Evolutionary conservation across 441 rosid species (phyloP), one percentile per base, ranked within the genome.

Genomic region (Aquilaria agallochum): DNA sequence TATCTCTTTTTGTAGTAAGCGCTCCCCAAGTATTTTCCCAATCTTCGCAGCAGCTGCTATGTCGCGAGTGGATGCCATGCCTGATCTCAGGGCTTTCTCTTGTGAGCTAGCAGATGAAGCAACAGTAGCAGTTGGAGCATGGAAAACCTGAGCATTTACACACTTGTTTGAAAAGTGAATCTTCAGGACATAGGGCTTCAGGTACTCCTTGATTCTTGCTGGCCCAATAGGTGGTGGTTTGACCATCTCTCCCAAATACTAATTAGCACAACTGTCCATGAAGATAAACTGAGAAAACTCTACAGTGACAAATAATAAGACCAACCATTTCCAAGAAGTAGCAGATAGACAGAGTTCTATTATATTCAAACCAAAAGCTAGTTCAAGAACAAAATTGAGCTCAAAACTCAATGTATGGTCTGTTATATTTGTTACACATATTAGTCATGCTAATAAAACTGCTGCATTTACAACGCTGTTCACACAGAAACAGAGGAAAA

Each of bases 11-110:
- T 70, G 73, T 68, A 82, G 76, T 55, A 83, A 77, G 14, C 95
- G 88, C 65, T 85, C 92, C 20, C 80, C 92, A 2, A 87, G 76
- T 48, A 91, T 70, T 74, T 86, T 91, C 66, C 97, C 92, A 36
- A 91, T 91, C 78, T 79, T 82, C 33, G 93, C 72, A 52, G 97
- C 96, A 63, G 95, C 96, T 2, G 91, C 95, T 11, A 89, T 89
- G 32, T 92, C 95, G 30, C 89, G 78, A 14, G 91, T 79, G 61
- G 75, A 68, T 33, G 56, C 92, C 81, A 89, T 76, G 72, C 78
- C 77, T 9, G 77, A 14, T 72, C 95, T 81, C 55, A 92, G 59
- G 58, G 86, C 78, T 79, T 82, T 83, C 76, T 89, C 96, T 60
- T 85, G 91, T 15, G 95, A 87, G 70, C 90, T 89, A 8, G 95